phyloP scores from a whole-genome alignment of 768 basidiomycete species.

The Phaffia australis region DNA sequence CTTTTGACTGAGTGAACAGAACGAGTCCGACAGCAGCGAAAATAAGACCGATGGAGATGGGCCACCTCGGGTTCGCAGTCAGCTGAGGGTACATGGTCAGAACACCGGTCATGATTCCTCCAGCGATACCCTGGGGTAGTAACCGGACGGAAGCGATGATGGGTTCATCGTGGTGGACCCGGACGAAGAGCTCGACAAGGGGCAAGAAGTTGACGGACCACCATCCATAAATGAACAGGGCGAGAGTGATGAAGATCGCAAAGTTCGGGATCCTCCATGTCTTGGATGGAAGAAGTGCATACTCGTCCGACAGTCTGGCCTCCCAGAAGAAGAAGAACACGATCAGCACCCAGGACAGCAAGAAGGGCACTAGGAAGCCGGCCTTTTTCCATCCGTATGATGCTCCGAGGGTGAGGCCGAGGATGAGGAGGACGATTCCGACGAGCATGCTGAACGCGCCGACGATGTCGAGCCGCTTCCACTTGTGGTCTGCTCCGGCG shows the following conservation, averaged over 20 bases:
- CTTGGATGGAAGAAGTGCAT: constrained; percentile 7
- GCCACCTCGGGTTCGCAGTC: background rate
- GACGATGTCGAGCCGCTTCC: constrained; percentile 35
- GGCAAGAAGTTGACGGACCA: constrained; percentile 6
- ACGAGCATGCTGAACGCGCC: constrained; percentile 34
- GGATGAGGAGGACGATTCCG: constrained; percentile 33
- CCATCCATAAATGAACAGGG: constrained; percentile 16
- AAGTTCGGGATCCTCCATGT: constrained; percentile 33
- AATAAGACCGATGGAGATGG: background rate
- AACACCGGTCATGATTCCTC: background rate
- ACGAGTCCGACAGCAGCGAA: background rate
- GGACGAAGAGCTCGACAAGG: background rate
- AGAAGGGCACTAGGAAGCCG: constrained; percentile 30
- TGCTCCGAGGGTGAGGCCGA: constrained; percentile 33
- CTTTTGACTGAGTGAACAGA: background rate
- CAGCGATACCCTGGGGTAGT: constrained; percentile 18
- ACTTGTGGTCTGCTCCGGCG: constrained; percentile 28
- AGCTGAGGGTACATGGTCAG: background rate
- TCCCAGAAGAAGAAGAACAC: constrained; percentile 31
- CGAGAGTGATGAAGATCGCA: constrained; percentile 29
- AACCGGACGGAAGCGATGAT: constrained; percentile 34
- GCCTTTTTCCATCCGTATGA: constrained; percentile 30
- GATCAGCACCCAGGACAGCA: constrained; percentile 27
- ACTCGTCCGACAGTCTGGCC: constrained; percentile 2
- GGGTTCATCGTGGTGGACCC: constrained; percentile 22